Conservation (phyloP, 1,284 basidiomycete species). For the Ceratobasidium sp. region DNA sequence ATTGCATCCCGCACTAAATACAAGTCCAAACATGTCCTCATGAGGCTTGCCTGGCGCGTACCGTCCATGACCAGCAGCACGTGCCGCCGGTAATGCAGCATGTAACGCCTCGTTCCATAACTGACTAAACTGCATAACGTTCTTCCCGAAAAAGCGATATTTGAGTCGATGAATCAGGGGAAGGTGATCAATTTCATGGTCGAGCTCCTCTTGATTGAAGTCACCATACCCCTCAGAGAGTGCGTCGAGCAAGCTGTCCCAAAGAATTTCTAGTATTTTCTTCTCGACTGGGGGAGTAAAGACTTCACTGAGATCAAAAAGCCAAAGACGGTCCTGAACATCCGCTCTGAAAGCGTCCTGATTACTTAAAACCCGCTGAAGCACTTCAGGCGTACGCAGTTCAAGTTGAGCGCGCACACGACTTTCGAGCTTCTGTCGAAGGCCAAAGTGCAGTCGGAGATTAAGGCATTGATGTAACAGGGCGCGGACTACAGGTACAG, state of each 20-base stretch:
- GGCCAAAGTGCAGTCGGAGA: constrained; percentile 8
- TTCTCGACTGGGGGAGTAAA: not conserved
- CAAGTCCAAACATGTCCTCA: not conserved
- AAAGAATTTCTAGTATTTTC: not conserved
- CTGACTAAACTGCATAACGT: constrained; percentile 27
- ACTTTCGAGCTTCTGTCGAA: not conserved
- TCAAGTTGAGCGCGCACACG: not conserved
- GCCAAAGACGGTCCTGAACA: constrained; percentile 12
- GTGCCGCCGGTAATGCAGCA: constrained; percentile 16
- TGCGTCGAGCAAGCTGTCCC: constrained; percentile 10
- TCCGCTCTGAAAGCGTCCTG: not conserved
- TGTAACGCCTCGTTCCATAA: constrained; percentile 26
- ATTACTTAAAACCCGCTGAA: not conserved
- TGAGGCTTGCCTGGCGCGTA: not conserved
- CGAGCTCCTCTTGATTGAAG: not conserved
- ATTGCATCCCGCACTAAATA: not conserved
- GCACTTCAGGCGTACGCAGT: not conserved
- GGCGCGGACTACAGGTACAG: not conserved
- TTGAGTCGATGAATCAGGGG: not conserved
- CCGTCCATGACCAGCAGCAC: not conserved
- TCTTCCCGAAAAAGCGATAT: constrained; percentile 19
- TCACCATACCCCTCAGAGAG: constrained; percentile 3
- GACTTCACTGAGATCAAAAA: not conserved
- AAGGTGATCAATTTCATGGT: not conserved
- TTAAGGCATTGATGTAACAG: not conserved